Evolutionary conservation across 2,329 filamentous ascomycete species (phyloP).

Genomic region (Purpureocillium takamizusanense): DNA sequence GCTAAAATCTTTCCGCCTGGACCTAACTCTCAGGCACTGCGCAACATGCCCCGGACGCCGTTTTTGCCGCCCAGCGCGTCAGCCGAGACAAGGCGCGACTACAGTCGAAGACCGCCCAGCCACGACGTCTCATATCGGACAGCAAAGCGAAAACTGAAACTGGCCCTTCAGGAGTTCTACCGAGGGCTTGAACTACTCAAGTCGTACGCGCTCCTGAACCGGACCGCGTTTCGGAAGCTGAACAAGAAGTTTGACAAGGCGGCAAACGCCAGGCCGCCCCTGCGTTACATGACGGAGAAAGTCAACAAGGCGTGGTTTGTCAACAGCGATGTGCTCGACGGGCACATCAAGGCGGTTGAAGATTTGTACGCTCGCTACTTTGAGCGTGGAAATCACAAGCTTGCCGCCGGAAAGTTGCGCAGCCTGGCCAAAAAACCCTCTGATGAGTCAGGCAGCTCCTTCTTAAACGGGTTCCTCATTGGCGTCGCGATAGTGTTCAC

Average conservation of each 20-base stretch:
- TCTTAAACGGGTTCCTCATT: slow-evolving; percentile 56
- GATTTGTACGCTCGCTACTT: slow-evolving; percentile 94
- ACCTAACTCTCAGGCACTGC: slow-evolving; percentile 51
- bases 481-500: slow-evolving; percentile 59
- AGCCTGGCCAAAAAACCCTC: slow-evolving; percentile 52
- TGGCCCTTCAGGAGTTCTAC: slow-evolving; percentile 88
- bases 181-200: slow-evolving; percentile 85
- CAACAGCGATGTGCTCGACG: slow-evolving; percentile 75
- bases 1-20: slow-evolving; percentile 45
- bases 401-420: slow-evolving; percentile 80
- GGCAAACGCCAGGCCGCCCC: slow-evolving; percentile 65
- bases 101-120: slow-evolving; percentile 36
- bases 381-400: slow-evolving; percentile 84
- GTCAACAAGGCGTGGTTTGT: slow-evolving; percentile 90
- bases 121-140: slow-evolving; percentile 69
- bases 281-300: slow-evolving; percentile 82
- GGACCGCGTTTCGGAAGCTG: slow-evolving; percentile 91
- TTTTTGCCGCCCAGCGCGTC: slow-evolving; percentile 20
- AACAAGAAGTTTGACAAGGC: slow-evolving; percentile 99
- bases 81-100: slow-evolving; percentile 34
- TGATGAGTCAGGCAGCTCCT: slow-evolving; percentile 48
- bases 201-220: slow-evolving; percentile 80
- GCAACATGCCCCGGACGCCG: slow-evolving; percentile 44
- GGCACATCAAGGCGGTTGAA: slow-evolving; percentile 71
- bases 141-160: slow-evolving; percentile 85